phyloP scores from a whole-genome alignment of 2,329 filamentous ascomycete genomes.

The Verticillium isaacii region DNA sequence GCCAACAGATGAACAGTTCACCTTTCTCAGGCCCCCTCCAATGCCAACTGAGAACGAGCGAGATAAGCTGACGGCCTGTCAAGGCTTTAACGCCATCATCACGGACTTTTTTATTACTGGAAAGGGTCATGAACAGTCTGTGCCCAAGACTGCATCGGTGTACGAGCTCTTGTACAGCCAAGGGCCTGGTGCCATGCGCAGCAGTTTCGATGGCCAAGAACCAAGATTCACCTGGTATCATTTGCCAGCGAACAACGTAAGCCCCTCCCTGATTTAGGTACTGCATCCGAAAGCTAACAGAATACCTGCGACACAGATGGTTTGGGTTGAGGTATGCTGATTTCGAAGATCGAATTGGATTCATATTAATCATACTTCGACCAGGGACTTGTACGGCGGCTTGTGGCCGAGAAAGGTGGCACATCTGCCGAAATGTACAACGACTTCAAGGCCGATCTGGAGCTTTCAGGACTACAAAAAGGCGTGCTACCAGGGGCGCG shows the following conservation, averaged over 20 bases:
- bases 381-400: conserved; percentile 2
- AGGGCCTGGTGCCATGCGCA: conserved; percentile 4
- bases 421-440: conserved; percentile 5
- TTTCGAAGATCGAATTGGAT: background rate
- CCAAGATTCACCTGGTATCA: conserved; percentile 11
- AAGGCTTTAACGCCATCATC: conserved; percentile 7
- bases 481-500: background rate
- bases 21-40: conserved; percentile 2
- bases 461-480: background rate
- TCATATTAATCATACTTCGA: background rate
- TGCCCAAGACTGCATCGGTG: conserved; percentile 5
- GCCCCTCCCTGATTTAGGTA: background rate
- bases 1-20: background rate
- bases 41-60: conserved; percentile 2
- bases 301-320: background rate
- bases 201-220: background rate
- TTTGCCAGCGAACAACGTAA: conserved; percentile 8
- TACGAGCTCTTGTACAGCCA: conserved; percentile 6
- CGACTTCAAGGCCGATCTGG: conserved; percentile 1
- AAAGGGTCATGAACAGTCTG: conserved; percentile 1
- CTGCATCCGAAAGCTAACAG: background rate
- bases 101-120: conserved; percentile 4
- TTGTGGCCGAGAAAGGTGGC: conserved; percentile 3
- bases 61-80: conserved; percentile 4
- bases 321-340: conserved; percentile 4